Conservation (phyloP, 257 asterid species). For the Capsicum rhomboideum region DNA sequence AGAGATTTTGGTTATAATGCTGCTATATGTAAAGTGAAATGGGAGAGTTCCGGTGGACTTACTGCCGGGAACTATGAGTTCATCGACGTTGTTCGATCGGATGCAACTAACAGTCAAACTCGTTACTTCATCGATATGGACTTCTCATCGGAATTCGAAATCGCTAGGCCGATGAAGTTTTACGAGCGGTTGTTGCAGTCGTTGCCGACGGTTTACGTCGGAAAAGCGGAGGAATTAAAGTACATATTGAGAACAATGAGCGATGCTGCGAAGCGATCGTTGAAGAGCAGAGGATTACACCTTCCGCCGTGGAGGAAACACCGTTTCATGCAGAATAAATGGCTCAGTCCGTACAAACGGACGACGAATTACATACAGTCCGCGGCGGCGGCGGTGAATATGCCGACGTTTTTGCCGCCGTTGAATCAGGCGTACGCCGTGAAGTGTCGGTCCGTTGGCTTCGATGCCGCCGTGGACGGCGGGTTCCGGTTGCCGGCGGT, state of each 20-base stretch:
- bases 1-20: conserved; percentile 66
- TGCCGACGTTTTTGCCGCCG: not conserved
- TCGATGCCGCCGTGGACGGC: not conserved
- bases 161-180: conserved; percentile 57
- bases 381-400: not conserved
- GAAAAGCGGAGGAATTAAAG: conserved; percentile 45
- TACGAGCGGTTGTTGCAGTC: conserved; percentile 30
- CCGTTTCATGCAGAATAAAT: conserved; percentile 80
- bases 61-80: conserved; percentile 72
- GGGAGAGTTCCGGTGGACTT: conserved; percentile 66
- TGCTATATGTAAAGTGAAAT: conserved; percentile 66
- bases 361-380: conserved; percentile 7
- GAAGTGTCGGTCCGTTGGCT: conserved; percentile 8
- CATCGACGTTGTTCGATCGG: conserved; percentile 44
- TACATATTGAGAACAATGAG: conserved; percentile 46
- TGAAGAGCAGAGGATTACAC: conserved; percentile 45
- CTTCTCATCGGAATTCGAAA: conserved; percentile 57
- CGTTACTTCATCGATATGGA: conserved; percentile 62
- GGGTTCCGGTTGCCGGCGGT: conserved; percentile 1
- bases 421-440: not conserved
- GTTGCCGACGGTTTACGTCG: conserved; percentile 52
- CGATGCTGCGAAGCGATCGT: conserved; percentile 53
- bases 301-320: conserved; percentile 88
- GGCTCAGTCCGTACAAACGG: conserved; percentile 61
- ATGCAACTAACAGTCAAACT: not conserved